Evolutionary conservation across 2,329 filamentous ascomycete genomes (phyloP).

Genomic region (Fusarium tjaetaba): DNA sequence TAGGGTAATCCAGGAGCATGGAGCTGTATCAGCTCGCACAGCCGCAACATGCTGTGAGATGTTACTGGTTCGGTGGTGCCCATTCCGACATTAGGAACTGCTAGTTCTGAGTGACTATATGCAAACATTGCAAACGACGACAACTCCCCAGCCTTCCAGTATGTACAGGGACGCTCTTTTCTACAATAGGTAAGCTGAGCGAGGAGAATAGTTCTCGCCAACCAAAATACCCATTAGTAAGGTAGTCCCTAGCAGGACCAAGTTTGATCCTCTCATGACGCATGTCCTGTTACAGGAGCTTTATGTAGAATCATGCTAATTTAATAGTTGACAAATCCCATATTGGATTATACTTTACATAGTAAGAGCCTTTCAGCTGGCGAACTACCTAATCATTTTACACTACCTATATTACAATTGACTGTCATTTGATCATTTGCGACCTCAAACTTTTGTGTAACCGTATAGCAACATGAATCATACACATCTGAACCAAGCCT

Average conservation of each 20-base stretch:
- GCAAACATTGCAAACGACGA: not conserved
- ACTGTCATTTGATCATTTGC: not conserved
- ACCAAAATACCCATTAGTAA: conserved; percentile 3
- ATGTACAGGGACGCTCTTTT: not conserved
- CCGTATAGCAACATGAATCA: conserved; percentile 10
- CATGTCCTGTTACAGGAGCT: not conserved
- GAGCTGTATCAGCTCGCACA: conserved; percentile 13
- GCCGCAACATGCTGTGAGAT: conserved; percentile 1
- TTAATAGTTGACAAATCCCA: not conserved
- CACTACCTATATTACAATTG: conserved; percentile 26
- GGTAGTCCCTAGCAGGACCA: not conserved
- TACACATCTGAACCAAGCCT: conserved; percentile 2
- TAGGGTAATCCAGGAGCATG: not conserved
- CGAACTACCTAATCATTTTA: conserved; percentile 5
- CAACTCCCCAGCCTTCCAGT: not conserved
- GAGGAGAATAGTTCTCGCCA: conserved; percentile 6
- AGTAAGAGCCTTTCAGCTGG: not conserved
- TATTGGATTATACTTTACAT: not conserved
- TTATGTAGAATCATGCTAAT: not conserved
- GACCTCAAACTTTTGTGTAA: not conserved
- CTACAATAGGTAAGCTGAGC: conserved; percentile 13
- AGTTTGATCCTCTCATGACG: not conserved
- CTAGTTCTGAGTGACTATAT: not conserved
- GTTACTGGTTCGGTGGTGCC: conserved; percentile 1
- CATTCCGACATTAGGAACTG: not conserved